Percentiles rank a stretch among this genome's conserved stretches.
These are phyloP conservation scores for Trametes pubescens DNA, from an alignment of 1,284 basidiomycete genomes.

Conservation along the genomic window DNA sequence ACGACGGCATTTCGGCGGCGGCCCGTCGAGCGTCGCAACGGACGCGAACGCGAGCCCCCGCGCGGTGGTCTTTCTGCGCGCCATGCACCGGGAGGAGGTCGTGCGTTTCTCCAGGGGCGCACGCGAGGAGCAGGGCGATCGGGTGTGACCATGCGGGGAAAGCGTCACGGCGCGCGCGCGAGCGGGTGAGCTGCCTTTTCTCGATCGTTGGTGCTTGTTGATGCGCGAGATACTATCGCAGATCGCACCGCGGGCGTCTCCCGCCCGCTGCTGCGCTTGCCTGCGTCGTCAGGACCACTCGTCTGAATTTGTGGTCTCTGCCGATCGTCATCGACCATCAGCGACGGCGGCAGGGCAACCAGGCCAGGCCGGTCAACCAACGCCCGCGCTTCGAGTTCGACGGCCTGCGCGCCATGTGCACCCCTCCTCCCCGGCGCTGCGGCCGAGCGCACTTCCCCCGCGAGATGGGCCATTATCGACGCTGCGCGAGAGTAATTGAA, in stretches of 20 bases:
- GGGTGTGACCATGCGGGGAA: constrained; percentile 12
- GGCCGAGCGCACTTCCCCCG: constrained; percentile 27
- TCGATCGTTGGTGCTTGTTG: constrained; percentile 25
- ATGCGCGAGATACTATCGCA: constrained; percentile 30
- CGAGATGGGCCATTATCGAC: constrained; percentile 18
- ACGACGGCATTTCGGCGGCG: constrained; percentile 29
- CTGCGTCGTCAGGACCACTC: constrained; percentile 29
- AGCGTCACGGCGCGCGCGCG: constrained; percentile 12
- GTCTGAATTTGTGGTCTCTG: constrained; percentile 30
- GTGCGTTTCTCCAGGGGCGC: not conserved
- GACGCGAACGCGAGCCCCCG: constrained; percentile 6
- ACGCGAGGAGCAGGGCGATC: constrained; percentile 17
- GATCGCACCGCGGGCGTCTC: constrained; percentile 19
- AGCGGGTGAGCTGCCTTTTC: constrained; percentile 22
- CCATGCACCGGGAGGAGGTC: not conserved
- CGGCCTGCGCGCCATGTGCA: constrained; percentile 23
- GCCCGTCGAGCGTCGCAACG: constrained; percentile 26
- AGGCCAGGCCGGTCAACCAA: constrained; percentile 26
- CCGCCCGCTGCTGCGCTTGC: not conserved
- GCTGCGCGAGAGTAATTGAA: constrained; percentile 13
- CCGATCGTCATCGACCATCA: constrained; percentile 33
- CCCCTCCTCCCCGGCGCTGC: constrained; percentile 13
- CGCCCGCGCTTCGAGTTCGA: constrained; percentile 26
- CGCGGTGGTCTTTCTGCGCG: not conserved
- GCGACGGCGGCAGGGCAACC: constrained; percentile 33